These are phyloP conservation scores for Xylaria sp. DNA, from an alignment of 2,329 filamentous ascomycete genomes.

Conservation along the genomic window DNA sequence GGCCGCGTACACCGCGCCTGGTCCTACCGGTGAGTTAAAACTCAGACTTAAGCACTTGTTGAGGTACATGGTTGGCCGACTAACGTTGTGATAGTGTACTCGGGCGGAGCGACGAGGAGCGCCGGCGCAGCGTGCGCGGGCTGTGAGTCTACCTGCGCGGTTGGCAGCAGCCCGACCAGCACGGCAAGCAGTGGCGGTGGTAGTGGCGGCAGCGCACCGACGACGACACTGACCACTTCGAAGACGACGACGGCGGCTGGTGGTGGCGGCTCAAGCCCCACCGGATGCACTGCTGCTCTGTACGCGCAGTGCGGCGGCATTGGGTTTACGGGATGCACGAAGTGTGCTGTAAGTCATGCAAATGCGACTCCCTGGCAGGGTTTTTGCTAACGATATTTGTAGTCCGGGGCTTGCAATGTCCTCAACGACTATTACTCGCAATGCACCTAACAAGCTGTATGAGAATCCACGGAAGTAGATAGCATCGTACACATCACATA, in stretches of 20 bases:
- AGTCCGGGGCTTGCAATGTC: conserved; percentile 41
- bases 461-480: neutral
- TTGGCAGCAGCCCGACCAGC: conserved; percentile 35
- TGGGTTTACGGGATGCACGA: conserved; percentile 42
- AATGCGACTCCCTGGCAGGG: neutral
- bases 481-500: neutral
- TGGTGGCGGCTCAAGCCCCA: conserved; percentile 20
- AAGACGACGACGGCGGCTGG: conserved; percentile 12
- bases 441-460: conserved; percentile 31
- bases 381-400: conserved; percentile 30
- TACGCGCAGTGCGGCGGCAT: conserved; percentile 45
- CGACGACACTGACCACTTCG: conserved; percentile 23
- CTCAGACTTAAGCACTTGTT: neutral
- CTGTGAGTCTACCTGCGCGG: conserved; percentile 44
- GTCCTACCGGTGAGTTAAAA: conserved; percentile 41
- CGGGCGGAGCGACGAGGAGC: conserved; percentile 41
- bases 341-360: conserved; percentile 40
- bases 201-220: conserved; percentile 19
- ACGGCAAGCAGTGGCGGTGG: conserved; percentile 27
- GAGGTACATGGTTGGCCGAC: neutral
- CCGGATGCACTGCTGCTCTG: conserved; percentile 38
- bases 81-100: conserved; percentile 28
- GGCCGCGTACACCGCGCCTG: conserved; percentile 45
- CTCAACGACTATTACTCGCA: conserved; percentile 46
- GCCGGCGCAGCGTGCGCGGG: conserved; percentile 42